Evolutionary conservation across 495 filamentous ascomycete species (phyloP).

Genomic region (Podospora fimiseda): DNA sequence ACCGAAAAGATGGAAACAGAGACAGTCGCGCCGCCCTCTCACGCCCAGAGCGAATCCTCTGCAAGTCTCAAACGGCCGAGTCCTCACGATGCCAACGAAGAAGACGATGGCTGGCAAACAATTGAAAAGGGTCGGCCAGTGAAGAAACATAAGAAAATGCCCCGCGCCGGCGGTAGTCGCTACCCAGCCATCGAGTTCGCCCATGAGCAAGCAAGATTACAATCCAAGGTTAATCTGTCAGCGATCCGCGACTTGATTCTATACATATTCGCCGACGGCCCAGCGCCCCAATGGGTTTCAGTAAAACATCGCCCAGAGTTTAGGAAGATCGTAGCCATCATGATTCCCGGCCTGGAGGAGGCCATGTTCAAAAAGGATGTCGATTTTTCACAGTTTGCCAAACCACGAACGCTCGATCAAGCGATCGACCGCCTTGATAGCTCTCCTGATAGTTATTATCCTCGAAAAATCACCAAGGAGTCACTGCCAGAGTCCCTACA

Average conservation of each 20-base stretch:
- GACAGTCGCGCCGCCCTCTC: constrained; percentile 7
- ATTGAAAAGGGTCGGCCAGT: constrained; percentile 41
- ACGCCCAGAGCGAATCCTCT: constrained; percentile 15
- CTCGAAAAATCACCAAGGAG: constrained; percentile 54
- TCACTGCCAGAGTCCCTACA: constrained; percentile 57
- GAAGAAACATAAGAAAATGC: constrained; percentile 56
- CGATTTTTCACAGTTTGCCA: constrained; percentile 41
- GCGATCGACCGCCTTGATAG: constrained; percentile 29
- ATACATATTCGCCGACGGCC: constrained; percentile 84
- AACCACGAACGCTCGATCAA: constrained; percentile 22
- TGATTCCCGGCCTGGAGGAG: constrained; percentile 86
- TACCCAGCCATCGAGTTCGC: constrained; percentile 72
- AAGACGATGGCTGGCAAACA: constrained; percentile 42
- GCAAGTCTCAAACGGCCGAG: constrained; percentile 35
- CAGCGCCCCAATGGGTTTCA: constrained; percentile 79
- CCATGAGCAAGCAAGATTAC: constrained; percentile 57
- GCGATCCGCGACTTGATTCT: constrained; percentile 76
- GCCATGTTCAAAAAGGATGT: constrained; percentile 78
- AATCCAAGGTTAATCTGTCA: constrained; percentile 65
- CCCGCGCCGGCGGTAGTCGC: constrained; percentile 44
- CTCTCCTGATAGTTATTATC: constrained; percentile 65
- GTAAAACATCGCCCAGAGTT: constrained; percentile 69
- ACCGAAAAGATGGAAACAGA: constrained; percentile 5
- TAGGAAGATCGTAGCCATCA: constrained; percentile 79
- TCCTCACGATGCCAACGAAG: constrained; percentile 33